These are phyloP conservation scores for Fusarium stilboides DNA, from an alignment of 2,329 filamentous ascomycete genomes.

Conservation along the genomic window DNA sequence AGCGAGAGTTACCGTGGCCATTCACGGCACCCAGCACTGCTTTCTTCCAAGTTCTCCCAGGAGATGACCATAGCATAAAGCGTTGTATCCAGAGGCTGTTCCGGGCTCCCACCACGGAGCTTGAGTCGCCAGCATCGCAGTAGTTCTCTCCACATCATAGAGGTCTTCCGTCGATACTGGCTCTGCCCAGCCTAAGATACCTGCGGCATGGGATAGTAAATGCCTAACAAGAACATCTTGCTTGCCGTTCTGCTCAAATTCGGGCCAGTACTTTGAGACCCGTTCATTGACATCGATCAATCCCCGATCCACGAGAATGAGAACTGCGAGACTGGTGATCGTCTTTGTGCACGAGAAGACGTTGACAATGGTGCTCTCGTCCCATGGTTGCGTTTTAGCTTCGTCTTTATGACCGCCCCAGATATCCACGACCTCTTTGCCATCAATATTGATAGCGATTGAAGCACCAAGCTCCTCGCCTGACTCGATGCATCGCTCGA, in stretches of 20 bases:
- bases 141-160: neutral
- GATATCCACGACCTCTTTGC: neutral
- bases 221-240: conserved; percentile 15
- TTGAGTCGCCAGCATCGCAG: neutral
- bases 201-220: conserved; percentile 17
- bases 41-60: neutral
- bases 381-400: neutral
- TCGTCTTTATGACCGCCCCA: conserved; percentile 16
- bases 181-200: conserved; percentile 16
- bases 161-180: neutral
- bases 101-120: conserved; percentile 16
- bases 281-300: neutral
- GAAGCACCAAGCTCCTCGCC: conserved; percentile 6
- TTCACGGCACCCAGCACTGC: neutral
- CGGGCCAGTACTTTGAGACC: conserved; percentile 35
- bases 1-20: conserved; percentile 4
- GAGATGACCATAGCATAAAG: neutral
- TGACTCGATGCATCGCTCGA: no score
- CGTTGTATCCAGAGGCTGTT: neutral
- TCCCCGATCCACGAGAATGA: conserved; percentile 28
- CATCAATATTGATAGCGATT: conserved; percentile 5
- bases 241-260: conserved; percentile 33
- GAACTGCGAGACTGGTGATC: conserved; percentile 29
- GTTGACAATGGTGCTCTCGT: conserved; percentile 11
- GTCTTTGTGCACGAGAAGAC: conserved; percentile 35